Conservation (phyloP, 768 basidiomycete genomes). For the Lactarius akahatsu region DNA sequence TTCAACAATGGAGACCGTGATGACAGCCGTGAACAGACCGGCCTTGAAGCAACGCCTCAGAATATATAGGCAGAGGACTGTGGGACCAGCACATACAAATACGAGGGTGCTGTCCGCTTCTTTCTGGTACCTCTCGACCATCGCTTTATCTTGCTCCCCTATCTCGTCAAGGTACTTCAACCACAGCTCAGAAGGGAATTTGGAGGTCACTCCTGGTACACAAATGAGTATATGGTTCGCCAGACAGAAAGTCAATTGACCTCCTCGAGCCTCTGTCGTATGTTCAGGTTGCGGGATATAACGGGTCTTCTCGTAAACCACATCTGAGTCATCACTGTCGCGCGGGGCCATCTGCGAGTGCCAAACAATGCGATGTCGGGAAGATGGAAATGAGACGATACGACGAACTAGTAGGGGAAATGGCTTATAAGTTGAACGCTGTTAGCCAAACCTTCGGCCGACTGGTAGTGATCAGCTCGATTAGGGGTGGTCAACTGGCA, state of each 20-base stretch:
- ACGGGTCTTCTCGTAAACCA: background rate
- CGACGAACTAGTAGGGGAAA: too few species aligned
- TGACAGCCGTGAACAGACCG: slow-evolving; percentile 22
- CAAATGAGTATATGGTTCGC: background rate
- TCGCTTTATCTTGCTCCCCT: slow-evolving; percentile 3
- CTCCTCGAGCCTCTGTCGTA: background rate
- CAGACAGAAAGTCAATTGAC: background rate
- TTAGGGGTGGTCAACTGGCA: too few species aligned
- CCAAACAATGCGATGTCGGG: too few species aligned
- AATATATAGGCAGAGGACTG: background rate
- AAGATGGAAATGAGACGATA: too few species aligned
- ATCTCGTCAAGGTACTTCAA: slow-evolving; percentile 13
- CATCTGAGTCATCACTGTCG: background rate
- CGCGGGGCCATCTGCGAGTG: background rate
- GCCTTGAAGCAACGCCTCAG: slow-evolving; percentile 7
- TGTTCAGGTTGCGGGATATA: background rate
- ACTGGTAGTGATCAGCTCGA: too few species aligned
- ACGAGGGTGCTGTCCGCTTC: slow-evolving; percentile 1
- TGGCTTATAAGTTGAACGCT: too few species aligned
- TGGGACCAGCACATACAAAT: slow-evolving; percentile 8
- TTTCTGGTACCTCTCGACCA: background rate
- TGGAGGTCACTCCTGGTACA: background rate
- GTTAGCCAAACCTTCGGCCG: too few species aligned
- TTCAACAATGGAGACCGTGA: slow-evolving; percentile 17
- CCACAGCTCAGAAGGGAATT: background rate